Evolutionary conservation across 805 yeast species (phyloP), one percentile per base, ranked within the genome.

Genomic region (Soucietia sequanensis): DNA sequence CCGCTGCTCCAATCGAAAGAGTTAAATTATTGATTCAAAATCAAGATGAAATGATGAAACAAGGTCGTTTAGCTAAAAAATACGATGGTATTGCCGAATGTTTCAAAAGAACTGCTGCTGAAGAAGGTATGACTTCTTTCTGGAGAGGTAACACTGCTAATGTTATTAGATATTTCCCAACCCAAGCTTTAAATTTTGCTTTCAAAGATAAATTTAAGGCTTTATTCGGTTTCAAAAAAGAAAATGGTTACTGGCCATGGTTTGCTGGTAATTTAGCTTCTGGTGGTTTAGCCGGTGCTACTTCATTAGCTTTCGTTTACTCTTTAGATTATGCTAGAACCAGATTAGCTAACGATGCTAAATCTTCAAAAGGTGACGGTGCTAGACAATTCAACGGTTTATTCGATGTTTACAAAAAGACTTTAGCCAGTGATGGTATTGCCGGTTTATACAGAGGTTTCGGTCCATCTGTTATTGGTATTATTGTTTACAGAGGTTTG

Each of bases 81-180:
- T 89, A 90, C 82, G 80, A 72, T 52, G 97, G 97, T 85, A 90
- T 89, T 50, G 72, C 56, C 47, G 97, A 89, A 65, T 87, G 96
- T 77, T 89, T 90, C 95, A 80, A 66, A 61, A 85, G 96, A 80
- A 90, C 97, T 55, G 84, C 90, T 50, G 84, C 85, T 56, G 87
- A 84, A 55, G 97, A 89, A 78, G 97, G 97, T 81, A 61, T 85
- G 48, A 77, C 72, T 52, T 74, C 97, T 48, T 88, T 89, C 91
- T 89, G 97, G 97, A 84, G 96, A 84, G 97, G 97, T 81, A 89
- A 89, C 90, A 90, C 96, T 52, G 97, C 97, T 62, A 89, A 89
- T 75, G 97, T 89, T 68, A 83, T 89, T 77, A 86, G 97, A 80
- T 89, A 90, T 82, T 89, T 89, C 95, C 97, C 97, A 72, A 90